These are phyloP conservation scores for Neoboletus magnificus DNA, from an alignment of 768 basidiomycete genomes.

Conservation along the genomic window DNA sequence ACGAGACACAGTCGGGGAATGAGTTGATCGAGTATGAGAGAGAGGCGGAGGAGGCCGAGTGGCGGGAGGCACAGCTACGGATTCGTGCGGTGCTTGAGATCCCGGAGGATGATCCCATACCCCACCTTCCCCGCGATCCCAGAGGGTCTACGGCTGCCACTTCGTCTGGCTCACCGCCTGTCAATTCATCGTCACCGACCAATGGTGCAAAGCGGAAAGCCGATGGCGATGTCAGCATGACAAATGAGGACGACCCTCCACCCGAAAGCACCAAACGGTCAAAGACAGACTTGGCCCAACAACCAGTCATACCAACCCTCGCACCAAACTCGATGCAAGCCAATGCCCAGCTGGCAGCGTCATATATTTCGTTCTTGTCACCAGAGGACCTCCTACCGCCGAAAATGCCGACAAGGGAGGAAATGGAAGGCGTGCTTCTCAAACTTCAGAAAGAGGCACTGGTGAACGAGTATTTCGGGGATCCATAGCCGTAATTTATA, in stretches of 20 bases:
- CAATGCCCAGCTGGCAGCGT: slow-evolving; percentile 56
- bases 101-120: slow-evolving; percentile 48
- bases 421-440: slow-evolving; percentile 77
- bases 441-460: slow-evolving; percentile 76
- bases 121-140: slow-evolving; percentile 43
- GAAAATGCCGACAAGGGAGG: slow-evolving; percentile 66
- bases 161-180: slow-evolving; percentile 21
- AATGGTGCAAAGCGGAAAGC: slow-evolving; percentile 55
- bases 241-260: slow-evolving; percentile 28
- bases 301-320: not conserved
- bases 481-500: slow-evolving; percentile 21
- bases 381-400: slow-evolving; percentile 72
- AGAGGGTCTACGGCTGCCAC: not conserved
- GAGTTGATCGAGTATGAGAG: slow-evolving; percentile 70
- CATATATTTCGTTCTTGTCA: slow-evolving; percentile 72
- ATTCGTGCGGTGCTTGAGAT: slow-evolving; percentile 54
- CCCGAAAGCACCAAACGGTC: slow-evolving; percentile 31
- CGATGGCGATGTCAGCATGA: slow-evolving; percentile 38
- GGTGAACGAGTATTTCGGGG: slow-evolving; percentile 75
- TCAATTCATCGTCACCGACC: slow-evolving; percentile 15
- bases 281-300: slow-evolving; percentile 17
- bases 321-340: slow-evolving; percentile 20
- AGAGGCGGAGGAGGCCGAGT: slow-evolving; percentile 70
- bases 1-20: slow-evolving; percentile 59
- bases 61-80: slow-evolving; percentile 58